Conservation (phyloP, 2,329 filamentous ascomycete genomes). For the Pochonia chlamydosporia region DNA sequence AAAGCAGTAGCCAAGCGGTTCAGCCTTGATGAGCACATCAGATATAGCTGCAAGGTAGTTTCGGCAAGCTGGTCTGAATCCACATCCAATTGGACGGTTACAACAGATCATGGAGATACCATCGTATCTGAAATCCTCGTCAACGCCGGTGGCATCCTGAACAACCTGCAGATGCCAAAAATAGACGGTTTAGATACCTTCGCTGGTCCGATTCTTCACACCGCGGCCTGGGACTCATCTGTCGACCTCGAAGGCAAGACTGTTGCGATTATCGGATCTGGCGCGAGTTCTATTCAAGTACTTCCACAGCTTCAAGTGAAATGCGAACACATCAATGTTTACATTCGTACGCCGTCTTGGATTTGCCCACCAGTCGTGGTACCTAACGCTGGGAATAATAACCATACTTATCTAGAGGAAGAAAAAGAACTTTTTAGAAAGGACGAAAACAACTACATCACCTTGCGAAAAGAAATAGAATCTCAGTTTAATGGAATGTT, state of each 20-base stretch:
- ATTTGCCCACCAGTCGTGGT: slow-evolving; percentile 27
- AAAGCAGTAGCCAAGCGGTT: slow-evolving; percentile 31
- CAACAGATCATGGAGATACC: slow-evolving; percentile 11
- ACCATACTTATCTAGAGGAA: slow-evolving; percentile 9
- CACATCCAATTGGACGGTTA: slow-evolving; percentile 26
- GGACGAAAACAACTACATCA: slow-evolving; percentile 8
- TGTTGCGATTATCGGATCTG: slow-evolving; percentile 31
- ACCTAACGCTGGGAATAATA: slow-evolving; percentile 4
- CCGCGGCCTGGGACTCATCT: slow-evolving; percentile 37
- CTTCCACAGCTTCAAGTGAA: slow-evolving; percentile 35
- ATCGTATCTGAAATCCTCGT: slow-evolving; percentile 13
- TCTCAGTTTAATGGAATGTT: slow-evolving; percentile 33
- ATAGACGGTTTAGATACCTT: slow-evolving; percentile 41
- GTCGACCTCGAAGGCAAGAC: slow-evolving; percentile 27
- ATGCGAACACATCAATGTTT: slow-evolving; percentile 34
- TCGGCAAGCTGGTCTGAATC: slow-evolving; percentile 30
- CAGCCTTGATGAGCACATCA: slow-evolving; percentile 23
- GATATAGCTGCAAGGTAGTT: slow-evolving; percentile 11
- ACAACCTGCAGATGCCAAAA: slow-evolving; percentile 38
- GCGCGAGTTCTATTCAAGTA: slow-evolving; percentile 31
- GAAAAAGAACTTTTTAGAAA: slow-evolving; percentile 10
- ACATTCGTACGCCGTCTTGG: slow-evolving; percentile 41
- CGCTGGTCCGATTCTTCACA: slow-evolving; percentile 38
- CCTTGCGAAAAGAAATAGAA: slow-evolving; percentile 29
- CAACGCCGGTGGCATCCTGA: slow-evolving; percentile 16